Evolutionary conservation across 345 rosid species (phyloP), one percentile per base, ranked within the genome.

Genomic region (Gossypium anomalum): DNA sequence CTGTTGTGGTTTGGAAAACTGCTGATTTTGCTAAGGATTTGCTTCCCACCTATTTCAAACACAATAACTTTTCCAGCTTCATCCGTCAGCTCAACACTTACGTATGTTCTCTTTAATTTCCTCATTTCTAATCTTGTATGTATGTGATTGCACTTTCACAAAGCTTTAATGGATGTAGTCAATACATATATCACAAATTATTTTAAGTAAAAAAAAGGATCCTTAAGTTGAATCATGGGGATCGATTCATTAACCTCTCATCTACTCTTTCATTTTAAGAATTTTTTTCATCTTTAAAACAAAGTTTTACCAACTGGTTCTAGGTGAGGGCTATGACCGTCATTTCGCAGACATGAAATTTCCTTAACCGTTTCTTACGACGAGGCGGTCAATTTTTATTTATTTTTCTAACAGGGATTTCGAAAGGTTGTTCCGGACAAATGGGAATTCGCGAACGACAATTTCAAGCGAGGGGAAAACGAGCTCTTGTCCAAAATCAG

Each of bases 71-170:
- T 78, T 90, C 95, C 7, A 90, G 95, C 89, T 90, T 90, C 77
- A 86, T 90, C 71, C 95, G 95, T 57, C 95, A 90, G 76, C 95
- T 90, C 84, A 90, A 90, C 60, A 90, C 95, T 73, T 90, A 90
- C 75, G 94, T 90, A 78, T 85, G 94, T 19, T 15, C 15, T 2
- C 60, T 8, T 15, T 0, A 20, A 9, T 56, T 56, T 19, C 12
- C 11, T 19, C 11, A 55, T 34, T 34, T 11, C 0, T 11, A 47
- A 13, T 47, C 1, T 47, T 47, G 14, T 2, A 47, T 12, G 14
- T 2, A 47, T 2, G 51, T 9, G 10, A 47, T 11, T 2, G 51
- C 14, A 47, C 12, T 10, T 47, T 70, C 27, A 53, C 16, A 57
- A 34, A 34, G 41, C 41, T 34, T 34, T 53, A 44, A 47, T 47